phyloP scores from a whole-genome alignment of 2,329 filamentous ascomycete species.

The Hymenoscyphus fraxineus region DNA sequence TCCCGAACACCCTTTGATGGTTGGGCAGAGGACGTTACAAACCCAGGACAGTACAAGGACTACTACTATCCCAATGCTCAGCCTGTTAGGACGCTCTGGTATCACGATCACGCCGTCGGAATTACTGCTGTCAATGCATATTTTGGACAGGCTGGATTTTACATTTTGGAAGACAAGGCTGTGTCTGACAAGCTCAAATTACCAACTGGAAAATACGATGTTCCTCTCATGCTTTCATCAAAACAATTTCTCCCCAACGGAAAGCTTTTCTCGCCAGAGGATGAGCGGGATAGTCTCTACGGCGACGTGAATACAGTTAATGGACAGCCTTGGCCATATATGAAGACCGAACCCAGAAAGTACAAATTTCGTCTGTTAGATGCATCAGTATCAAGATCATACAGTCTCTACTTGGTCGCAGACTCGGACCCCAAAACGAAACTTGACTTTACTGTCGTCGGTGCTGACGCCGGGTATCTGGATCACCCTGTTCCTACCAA shows the following conservation, averaged over 20 bases:
- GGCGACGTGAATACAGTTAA: constrained; percentile 58
- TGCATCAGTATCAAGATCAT: constrained; percentile 18
- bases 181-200: constrained; percentile 45
- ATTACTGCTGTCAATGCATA: constrained; percentile 53
- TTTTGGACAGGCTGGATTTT: constrained; percentile 53
- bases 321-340: constrained; percentile 55
- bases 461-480: constrained; percentile 51
- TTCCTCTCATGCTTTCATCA: constrained; percentile 47
- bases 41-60: constrained; percentile 52
- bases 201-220: constrained; percentile 49
- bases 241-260: constrained; percentile 52
- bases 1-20: constrained; percentile 48
- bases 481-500: constrained; percentile 41
- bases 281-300: constrained; percentile 46
- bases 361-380: constrained; percentile 44
- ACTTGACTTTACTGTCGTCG: constrained; percentile 49
- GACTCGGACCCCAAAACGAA: constrained; percentile 16
- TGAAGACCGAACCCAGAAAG: constrained; percentile 57
- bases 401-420: constrained; percentile 21
- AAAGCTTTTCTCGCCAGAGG: constrained; percentile 43
- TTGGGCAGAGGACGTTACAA: constrained; percentile 51
- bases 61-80: constrained; percentile 60
- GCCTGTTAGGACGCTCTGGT: constrained; percentile 53
- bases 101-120: constrained; percentile 43
- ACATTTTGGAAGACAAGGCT: constrained; percentile 47